Conservation (phyloP, 257 asterid species). For the Solanum tarapatanum region DNA sequence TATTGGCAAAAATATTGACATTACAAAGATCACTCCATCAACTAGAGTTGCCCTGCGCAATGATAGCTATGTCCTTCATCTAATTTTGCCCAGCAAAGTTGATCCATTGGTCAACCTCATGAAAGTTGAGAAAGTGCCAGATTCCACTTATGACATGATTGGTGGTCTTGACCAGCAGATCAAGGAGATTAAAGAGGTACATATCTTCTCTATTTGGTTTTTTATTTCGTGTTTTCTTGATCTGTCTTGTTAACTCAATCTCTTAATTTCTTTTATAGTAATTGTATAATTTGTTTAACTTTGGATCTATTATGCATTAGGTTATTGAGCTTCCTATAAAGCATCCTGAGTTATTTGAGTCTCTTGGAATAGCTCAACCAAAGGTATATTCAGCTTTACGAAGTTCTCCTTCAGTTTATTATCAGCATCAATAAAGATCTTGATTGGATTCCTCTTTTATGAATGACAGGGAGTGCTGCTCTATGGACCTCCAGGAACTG, state of each 20-base stretch:
- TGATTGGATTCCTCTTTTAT: background rate
- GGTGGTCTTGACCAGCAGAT: constrained; percentile 99
- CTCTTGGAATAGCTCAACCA: constrained; percentile 76
- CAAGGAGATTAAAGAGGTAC: constrained; percentile 90
- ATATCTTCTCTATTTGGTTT: background rate
- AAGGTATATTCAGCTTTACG: constrained; percentile 32
- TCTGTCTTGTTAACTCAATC: background rate
- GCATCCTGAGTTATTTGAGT: constrained; percentile 67
- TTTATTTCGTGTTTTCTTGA: background rate
- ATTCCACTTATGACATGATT: constrained; percentile 97
- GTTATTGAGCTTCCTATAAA: constrained; percentile 71
- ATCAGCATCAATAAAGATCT: background rate
- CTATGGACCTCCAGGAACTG: constrained; percentile 74
- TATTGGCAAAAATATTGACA: constrained; percentile 83
- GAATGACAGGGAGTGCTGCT: constrained; percentile 52
- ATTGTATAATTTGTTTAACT: background rate
- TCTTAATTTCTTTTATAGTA: background rate
- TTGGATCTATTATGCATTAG: constrained; percentile 8
- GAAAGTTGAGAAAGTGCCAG: constrained; percentile 98
- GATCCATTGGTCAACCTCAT: constrained; percentile 91
- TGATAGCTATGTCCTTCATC: constrained; percentile 93
- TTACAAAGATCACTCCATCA: constrained; percentile 87
- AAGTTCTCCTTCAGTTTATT: background rate
- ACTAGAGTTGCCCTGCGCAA: constrained; percentile 91
- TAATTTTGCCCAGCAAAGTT: constrained; percentile 84